Base-by-base conservation (phyloP, 371 early-diverging fungal genomes). In the Haplosporangium sp. region DNA sequence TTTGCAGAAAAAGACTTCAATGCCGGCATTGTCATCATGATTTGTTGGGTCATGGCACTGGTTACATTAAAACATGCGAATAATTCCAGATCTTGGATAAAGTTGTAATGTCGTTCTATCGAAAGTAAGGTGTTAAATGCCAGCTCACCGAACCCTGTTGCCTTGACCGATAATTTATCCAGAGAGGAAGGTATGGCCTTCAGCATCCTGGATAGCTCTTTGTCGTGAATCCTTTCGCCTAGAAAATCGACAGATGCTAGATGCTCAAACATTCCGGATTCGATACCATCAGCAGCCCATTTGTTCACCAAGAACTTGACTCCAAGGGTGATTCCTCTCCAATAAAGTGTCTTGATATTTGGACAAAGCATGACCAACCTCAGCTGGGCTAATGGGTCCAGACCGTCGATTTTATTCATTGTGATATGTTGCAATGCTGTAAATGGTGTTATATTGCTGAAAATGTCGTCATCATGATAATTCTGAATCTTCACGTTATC, bases 61-160 rank as follows among this genome's bases (percentile, higher is more conserved):
- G 60, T 59, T 19, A 59, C 60, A 37, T 37, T 17, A 4, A 40
- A 19, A n/a, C 60, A 59, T 39, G 60, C 37, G 13, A 39, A 59
- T 19, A 59, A 8, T n/a, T 59, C 60, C n/a, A 61, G 44, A 20
- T 61, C 61, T 2, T 20, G 61, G 15, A 61, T 19, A 34, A 45
- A 34, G 34, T n/a, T 38, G 27, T 61, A 61, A 27, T 42, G 60
- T 59, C 42, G 60, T 10, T 39, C n/a, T 13, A 17, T 19, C 13
- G 60, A 39, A 17, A 61, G 10, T n/a, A 61, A 45, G 4, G 61
- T 4, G 4, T 61, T 15, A 10, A 61, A 19, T 4, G 61, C 20
- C 27, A 15, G 5, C 2, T 20, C 34, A 20, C 61, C 44, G 35
- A 61, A 61, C 11, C 47, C 61, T 27, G 44, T 61, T 35, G 27